Percentiles rank a stretch among this genome's conserved stretches.
phyloP scores from a whole-genome alignment of 2,329 filamentous ascomycete species.

The Ceratocystis cubensis region DNA sequence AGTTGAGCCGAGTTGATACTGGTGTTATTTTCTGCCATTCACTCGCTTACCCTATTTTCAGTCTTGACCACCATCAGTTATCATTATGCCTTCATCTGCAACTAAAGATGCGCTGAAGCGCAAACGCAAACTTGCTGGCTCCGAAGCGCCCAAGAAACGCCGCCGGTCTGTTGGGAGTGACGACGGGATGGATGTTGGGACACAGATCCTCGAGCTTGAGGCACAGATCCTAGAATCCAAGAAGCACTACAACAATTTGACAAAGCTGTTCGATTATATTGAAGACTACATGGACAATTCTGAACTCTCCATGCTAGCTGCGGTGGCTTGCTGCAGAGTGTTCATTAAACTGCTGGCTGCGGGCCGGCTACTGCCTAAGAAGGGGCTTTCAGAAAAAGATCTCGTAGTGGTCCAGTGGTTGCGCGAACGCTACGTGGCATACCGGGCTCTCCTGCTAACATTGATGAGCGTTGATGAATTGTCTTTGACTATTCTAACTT shows the following conservation, averaged over 20 bases:
- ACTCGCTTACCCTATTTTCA: background rate
- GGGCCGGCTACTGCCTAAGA: conserved; percentile 55
- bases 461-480: conserved; percentile 51
- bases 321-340: conserved; percentile 71
- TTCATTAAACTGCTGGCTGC: conserved; percentile 70
- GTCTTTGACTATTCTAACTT: conserved; percentile 59
- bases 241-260: conserved; percentile 87
- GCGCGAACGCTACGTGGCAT: conserved; percentile 59
- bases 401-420: conserved; percentile 65
- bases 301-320: conserved; percentile 52
- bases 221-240: conserved; percentile 70
- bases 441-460: conserved; percentile 47
- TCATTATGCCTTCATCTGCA: conserved; percentile 19
- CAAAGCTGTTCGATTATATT: conserved; percentile 48
- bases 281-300: conserved; percentile 38
- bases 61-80: background rate
- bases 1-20: background rate
- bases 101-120: conserved; percentile 34
- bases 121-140: conserved; percentile 34
- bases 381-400: conserved; percentile 58
- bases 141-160: conserved; percentile 39
- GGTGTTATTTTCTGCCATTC: background rate
- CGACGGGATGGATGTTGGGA: conserved; percentile 40
- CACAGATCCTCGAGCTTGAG: conserved; percentile 63
- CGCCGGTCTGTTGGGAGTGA: conserved; percentile 38